A percentile compares a stretch with the other conserved stretches of the same genome.
Evolutionary conservation across 148 eudicot species (phyloP).

Genomic region (Vaccinium myrtillus): DNA sequence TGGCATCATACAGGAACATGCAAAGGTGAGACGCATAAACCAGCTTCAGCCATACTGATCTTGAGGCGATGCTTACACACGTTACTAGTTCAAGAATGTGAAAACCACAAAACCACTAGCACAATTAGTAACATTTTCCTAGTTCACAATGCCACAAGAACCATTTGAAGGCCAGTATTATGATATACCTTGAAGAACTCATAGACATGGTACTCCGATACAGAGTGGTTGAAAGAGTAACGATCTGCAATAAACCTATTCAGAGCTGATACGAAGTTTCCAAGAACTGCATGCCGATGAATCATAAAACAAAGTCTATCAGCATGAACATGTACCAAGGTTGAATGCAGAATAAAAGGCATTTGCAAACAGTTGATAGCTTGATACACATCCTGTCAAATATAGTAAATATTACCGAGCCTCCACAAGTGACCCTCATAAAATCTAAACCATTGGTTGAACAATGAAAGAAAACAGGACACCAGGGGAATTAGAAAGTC

Average conservation of each 20-base stretch:
- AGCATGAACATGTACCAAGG: conserved; percentile 8
- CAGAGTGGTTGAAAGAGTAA: conserved; percentile 58
- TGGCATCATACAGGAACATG: not conserved
- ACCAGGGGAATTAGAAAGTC: not conserved
- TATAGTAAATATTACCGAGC: not conserved
- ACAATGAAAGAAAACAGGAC: conserved; percentile 2
- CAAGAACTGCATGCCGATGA: conserved; percentile 62
- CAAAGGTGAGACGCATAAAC: not conserved
- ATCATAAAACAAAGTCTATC: conserved; percentile 17
- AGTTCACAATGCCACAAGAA: not conserved
- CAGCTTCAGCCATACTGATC: not conserved
- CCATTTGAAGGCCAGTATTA: not conserved
- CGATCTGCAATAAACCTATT: conserved; percentile 74
- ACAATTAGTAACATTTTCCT: not conserved
- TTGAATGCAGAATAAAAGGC: not conserved
- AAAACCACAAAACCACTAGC: not conserved
- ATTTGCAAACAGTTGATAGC: not conserved
- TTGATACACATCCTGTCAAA: not conserved
- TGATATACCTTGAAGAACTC: conserved; percentile 76
- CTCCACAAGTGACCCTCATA: conserved; percentile 2
- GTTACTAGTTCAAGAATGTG: not conserved
- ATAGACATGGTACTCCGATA: conserved; percentile 80
- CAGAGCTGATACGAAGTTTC: conserved; percentile 78
- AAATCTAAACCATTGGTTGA: not conserved
- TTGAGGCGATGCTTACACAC: conserved; percentile 7